These are phyloP conservation scores for Cystofilobasidium capitatum DNA, from an alignment of 768 basidiomycete species.

Conservation along the genomic window DNA sequence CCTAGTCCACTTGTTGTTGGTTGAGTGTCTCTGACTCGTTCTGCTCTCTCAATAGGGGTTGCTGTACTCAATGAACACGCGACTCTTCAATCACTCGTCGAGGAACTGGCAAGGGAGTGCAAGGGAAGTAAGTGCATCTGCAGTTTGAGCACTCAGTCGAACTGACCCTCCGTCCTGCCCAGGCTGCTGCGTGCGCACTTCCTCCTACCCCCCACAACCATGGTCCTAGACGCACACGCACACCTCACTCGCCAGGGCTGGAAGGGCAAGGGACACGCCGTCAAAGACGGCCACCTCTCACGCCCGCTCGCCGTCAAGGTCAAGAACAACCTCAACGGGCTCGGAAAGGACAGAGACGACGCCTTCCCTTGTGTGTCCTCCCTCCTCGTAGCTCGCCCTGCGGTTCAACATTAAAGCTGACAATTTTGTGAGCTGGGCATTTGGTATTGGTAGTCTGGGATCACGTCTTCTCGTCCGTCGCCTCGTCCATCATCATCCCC, in stretches of 20 bases:
- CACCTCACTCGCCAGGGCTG: conserved; percentile 74
- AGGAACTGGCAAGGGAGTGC: too few relatives aligned
- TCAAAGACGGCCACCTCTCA: conserved; percentile 60
- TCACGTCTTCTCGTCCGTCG: conserved; percentile 73
- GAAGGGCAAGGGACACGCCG: conserved; percentile 63
- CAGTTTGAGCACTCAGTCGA: too few relatives aligned
- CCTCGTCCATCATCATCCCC: conserved; percentile 64
- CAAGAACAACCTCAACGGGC: conserved; percentile 73
- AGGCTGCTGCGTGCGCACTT: too few relatives aligned
- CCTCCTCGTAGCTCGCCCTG: background rate
- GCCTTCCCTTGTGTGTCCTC: conserved; percentile 60
- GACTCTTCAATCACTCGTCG: too few relatives aligned
- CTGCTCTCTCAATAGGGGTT: too few relatives aligned
- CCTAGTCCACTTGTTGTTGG: too few relatives aligned
- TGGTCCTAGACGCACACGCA: conserved; percentile 36
- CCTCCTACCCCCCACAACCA: too few relatives aligned
- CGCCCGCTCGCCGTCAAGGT: conserved; percentile 68
- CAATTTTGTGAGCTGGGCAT: background rate
- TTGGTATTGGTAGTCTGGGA: conserved; percentile 58
- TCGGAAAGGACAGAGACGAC: conserved; percentile 89
- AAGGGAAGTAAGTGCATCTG: too few relatives aligned
- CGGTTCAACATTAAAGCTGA: background rate
- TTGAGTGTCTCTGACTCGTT: too few relatives aligned
- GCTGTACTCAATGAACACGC: too few relatives aligned
- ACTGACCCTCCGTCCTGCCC: too few relatives aligned